Evolutionary conservation across 345 rosid species (phyloP).

Genomic region (Salix suchowensis): DNA sequence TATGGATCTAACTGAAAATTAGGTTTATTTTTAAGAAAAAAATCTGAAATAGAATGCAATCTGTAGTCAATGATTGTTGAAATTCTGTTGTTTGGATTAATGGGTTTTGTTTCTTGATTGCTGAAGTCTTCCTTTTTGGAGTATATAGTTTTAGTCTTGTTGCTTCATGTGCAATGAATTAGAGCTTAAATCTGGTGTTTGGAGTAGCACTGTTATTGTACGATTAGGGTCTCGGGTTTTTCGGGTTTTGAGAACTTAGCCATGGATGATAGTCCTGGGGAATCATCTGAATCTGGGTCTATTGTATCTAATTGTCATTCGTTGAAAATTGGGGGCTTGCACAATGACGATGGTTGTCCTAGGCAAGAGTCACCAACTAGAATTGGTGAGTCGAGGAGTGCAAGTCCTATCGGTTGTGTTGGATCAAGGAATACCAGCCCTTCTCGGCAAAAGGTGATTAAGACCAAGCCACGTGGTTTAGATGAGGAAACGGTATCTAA

Average conservation of each 20-base stretch:
- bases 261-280: constrained; percentile 48
- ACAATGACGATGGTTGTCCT: constrained; percentile 46
- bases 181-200: constrained; percentile 4
- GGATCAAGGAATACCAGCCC: constrained; percentile 89
- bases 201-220: neutral
- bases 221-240: constrained; percentile 1
- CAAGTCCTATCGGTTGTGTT: constrained; percentile 66
- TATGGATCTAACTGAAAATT: constrained; percentile 30
- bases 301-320: constrained; percentile 27
- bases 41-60: constrained; percentile 6
- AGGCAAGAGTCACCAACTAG: constrained; percentile 57
- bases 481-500: constrained; percentile 85
- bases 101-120: constrained; percentile 22
- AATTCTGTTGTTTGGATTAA: constrained; percentile 10
- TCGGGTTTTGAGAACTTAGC: constrained; percentile 14
- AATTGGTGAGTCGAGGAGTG: constrained; percentile 64
- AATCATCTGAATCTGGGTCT: constrained; percentile 48
- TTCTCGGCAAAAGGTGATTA: constrained; percentile 70
- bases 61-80: constrained; percentile 1
- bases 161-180: constrained; percentile 2
- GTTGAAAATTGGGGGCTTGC: constrained; percentile 17
- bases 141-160: constrained; percentile 17
- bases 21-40: constrained; percentile 7
- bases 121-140: constrained; percentile 9
- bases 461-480: constrained; percentile 91